Evolutionary conservation across 345 rosid genomes (phyloP).

Genomic region (Luvunga scandens): DNA sequence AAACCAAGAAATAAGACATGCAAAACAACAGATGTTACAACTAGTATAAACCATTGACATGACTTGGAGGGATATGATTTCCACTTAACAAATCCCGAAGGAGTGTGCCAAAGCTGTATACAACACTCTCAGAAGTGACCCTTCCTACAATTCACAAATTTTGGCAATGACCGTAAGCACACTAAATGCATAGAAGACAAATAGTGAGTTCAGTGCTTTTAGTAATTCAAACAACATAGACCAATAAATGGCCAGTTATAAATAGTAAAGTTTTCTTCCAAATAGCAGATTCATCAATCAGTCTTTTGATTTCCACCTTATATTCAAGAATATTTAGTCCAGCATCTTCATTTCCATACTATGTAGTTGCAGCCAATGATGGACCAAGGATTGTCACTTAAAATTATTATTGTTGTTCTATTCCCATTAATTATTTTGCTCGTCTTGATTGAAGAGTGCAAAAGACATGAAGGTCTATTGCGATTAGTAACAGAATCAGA

Average conservation of each 20-base stretch:
- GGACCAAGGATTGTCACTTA: not conserved
- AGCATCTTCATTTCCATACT: not conserved
- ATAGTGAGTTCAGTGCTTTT: not conserved
- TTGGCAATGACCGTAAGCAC: conserved; percentile 3
- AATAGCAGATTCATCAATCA: not conserved
- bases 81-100: conserved; percentile 94
- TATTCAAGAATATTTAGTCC: not conserved
- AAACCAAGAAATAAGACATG: not conserved
- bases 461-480: not conserved
- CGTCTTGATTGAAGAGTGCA: not conserved
- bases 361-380: not conserved
- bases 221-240: not conserved
- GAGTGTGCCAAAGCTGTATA: conserved; percentile 94
- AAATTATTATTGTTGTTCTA: not conserved
- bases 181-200: conserved; percentile 3
- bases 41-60: conserved; percentile 43
- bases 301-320: not conserved
- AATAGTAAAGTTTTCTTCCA: not conserved
- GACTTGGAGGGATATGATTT: conserved; percentile 96
- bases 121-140: conserved; percentile 88
- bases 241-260: not conserved
- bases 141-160: conserved; percentile 56
- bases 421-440: not conserved
- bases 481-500: not conserved
- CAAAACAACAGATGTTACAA: conserved; percentile 5